Percentiles rank a stretch among this genome's conserved stretches.
These are phyloP conservation scores for Stephanodiscus triporus DNA, from an alignment of 108 stramenopile genomes.

Conservation along the genomic window DNA sequence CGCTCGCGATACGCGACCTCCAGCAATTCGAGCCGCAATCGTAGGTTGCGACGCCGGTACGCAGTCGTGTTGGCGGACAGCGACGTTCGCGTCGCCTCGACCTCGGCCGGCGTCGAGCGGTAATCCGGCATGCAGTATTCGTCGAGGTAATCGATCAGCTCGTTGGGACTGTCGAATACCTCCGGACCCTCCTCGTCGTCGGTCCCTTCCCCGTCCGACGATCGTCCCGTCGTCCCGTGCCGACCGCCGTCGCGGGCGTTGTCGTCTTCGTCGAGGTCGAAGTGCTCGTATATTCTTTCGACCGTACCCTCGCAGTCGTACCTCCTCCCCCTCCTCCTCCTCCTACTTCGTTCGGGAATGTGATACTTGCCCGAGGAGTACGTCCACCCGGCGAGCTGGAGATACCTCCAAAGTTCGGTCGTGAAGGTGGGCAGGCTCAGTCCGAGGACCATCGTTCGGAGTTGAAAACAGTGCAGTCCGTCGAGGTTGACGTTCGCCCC, in stretches of 20 bases:
- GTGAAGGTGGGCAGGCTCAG: conserved; percentile 34
- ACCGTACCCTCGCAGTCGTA: conserved; percentile 3
- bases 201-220: conserved; percentile 1
- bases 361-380: conserved; percentile 28
- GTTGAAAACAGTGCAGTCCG: conserved; percentile 35
- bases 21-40: conserved; percentile 35
- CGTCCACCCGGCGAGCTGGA: conserved; percentile 46
- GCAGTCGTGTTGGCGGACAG: conserved; percentile 23
- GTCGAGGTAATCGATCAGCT: conserved; percentile 43
- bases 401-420: conserved; percentile 40
- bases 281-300: conserved; percentile 13
- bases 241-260: not conserved
- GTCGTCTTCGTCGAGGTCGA: not conserved
- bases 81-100: conserved; percentile 7
- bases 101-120: conserved; percentile 19
- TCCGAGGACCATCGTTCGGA: conserved; percentile 41
- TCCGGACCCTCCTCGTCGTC: conserved; percentile 42
- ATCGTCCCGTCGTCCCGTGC: not conserved
- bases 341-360: conserved; percentile 21
- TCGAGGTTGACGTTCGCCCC: conserved; percentile 11
- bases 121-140: conserved; percentile 42
- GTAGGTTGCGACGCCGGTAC: conserved; percentile 27
- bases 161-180: conserved; percentile 26
- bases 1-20: conserved; percentile 32
- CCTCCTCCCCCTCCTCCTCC: not conserved